Evolutionary conservation across 2,329 filamentous ascomycete species (phyloP).

Genomic region (Scortechinia acanthostroma): DNA sequence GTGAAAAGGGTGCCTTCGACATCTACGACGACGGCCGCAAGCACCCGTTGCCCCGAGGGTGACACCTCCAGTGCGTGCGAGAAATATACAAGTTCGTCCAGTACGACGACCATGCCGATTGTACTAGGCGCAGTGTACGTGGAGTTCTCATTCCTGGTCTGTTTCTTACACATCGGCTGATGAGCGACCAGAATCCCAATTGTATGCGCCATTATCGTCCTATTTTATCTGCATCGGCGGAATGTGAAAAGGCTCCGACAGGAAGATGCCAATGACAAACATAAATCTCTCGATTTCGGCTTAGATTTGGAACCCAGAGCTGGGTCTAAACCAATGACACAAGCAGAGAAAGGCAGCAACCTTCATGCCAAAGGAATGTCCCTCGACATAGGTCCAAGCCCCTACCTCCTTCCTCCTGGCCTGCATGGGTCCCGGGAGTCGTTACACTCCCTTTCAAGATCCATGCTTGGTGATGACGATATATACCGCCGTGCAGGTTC

Average conservation of each 20-base stretch:
- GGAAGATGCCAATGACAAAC: conserved; percentile 56
- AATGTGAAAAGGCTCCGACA: conserved; percentile 44
- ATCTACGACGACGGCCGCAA: too few relatives aligned
- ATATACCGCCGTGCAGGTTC: conserved; percentile 43
- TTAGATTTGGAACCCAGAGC: conserved; percentile 29
- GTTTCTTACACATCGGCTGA: background rate
- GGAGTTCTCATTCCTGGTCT: background rate
- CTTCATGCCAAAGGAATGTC: conserved; percentile 37
- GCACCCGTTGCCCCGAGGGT: conserved; percentile 10
- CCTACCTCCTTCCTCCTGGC: conserved; percentile 52
- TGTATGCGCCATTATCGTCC: conserved; percentile 37
- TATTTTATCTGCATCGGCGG: conserved; percentile 49
- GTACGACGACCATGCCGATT: conserved; percentile 33
- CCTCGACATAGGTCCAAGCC: conserved; percentile 38
- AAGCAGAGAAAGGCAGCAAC: conserved; percentile 14
- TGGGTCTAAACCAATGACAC: background rate
- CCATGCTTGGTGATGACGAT: conserved; percentile 43
- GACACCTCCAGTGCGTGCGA: conserved; percentile 19
- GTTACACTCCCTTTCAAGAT: conserved; percentile 50
- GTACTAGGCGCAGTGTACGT: conserved; percentile 36
- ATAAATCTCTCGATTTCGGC: conserved; percentile 60
- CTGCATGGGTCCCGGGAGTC: conserved; percentile 50
- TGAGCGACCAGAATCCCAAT: conserved; percentile 41
- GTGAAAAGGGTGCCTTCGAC: too few relatives aligned
- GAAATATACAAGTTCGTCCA: conserved; percentile 23